phyloP scores from a whole-genome alignment of 1,284 basidiomycete species.

The Singerocomus inundabilis region DNA sequence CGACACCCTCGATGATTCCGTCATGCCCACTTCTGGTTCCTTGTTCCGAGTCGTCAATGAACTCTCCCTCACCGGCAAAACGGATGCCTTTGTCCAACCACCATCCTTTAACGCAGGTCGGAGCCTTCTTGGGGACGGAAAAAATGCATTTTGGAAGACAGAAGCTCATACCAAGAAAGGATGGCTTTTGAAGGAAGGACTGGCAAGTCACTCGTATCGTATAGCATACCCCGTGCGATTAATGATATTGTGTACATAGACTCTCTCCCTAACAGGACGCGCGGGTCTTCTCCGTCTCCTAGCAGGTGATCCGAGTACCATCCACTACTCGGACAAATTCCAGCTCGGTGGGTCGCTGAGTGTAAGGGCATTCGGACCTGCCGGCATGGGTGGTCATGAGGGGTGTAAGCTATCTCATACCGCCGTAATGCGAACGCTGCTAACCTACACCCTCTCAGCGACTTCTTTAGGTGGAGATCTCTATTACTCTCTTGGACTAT shows the following conservation, averaged over 20 bases:
- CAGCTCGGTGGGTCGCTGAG: constrained; percentile 94
- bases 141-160: constrained; percentile 71
- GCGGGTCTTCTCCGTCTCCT: constrained; percentile 64
- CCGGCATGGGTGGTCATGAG: constrained; percentile 84
- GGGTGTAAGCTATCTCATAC: constrained; percentile 50
- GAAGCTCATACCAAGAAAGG: constrained; percentile 69
- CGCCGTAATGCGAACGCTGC: neutral
- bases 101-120: constrained; percentile 25
- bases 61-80: constrained; percentile 21
- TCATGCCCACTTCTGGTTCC: constrained; percentile 30
- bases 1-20: constrained; percentile 79
- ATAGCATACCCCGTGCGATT: neutral
- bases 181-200: constrained; percentile 52
- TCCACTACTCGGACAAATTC: constrained; percentile 80
- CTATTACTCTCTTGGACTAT: constrained; percentile 82
- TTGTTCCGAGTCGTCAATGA: constrained; percentile 26
- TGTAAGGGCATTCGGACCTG: constrained; percentile 82
- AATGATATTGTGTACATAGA: constrained; percentile 42
- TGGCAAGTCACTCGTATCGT: constrained; percentile 42
- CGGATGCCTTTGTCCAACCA: constrained; percentile 17
- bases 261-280: constrained; percentile 61
- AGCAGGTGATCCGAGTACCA: constrained; percentile 35
- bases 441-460: constrained; percentile 33
- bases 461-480: constrained; percentile 90
- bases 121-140: constrained; percentile 48